Evolutionary conservation across 805 yeast genomes (phyloP).

Genomic region (Blastobotrys peoriensis): DNA sequence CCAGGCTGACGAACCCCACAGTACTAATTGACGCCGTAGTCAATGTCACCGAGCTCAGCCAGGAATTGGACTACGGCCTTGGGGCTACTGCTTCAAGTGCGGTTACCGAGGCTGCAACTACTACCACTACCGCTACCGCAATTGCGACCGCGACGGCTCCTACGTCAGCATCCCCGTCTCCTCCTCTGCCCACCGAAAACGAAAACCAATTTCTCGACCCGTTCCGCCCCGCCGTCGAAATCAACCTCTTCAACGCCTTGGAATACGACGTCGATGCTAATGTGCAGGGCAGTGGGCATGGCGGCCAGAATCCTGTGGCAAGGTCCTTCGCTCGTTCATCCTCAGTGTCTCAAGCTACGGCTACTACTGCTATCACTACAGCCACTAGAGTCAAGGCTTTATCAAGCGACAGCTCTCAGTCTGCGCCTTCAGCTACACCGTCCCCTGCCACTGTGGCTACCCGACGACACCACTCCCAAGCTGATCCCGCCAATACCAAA

Average conservation of each 20-base stretch:
- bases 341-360: neutral
- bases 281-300: no score
- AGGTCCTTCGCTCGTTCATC: neutral
- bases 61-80: no score
- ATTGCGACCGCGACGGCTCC: no score
- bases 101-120: no score
- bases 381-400: no score
- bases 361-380: neutral
- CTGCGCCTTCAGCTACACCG: neutral
- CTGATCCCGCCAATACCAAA: neutral
- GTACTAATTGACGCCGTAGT: slow-evolving; percentile 13
- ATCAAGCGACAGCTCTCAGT: neutral
- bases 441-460: neutral
- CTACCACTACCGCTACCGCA: no score
- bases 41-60: neutral
- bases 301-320: neutral
- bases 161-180: neutral
- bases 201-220: slow-evolving; percentile 41
- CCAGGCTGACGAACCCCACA: slow-evolving; percentile 13
- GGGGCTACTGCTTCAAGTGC: no score
- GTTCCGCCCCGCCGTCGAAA: slow-evolving; percentile 43
- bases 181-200: neutral
- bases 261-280: neutral
- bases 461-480: neutral
- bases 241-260: slow-evolving; percentile 36